phyloP scores from a whole-genome alignment of 2,329 filamentous ascomycete genomes.

The Fusarium torulosum region DNA sequence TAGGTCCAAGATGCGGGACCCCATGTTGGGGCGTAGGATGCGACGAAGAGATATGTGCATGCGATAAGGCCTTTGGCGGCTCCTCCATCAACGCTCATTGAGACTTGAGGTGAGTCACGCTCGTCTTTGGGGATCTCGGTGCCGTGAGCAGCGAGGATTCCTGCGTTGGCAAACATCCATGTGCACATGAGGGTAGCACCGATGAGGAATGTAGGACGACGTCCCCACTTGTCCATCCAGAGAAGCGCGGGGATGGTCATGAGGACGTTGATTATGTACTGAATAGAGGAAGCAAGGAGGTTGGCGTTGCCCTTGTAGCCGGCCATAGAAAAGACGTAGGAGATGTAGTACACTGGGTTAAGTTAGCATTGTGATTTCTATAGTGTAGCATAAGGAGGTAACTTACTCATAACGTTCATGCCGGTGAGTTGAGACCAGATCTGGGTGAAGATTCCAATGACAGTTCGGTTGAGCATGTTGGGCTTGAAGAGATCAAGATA shows the following conservation, averaged over 20 bases:
- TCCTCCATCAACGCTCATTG: slow-evolving; percentile 59
- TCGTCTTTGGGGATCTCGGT: slow-evolving; percentile 58
- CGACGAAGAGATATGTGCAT: slow-evolving; percentile 74
- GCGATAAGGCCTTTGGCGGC: slow-evolving; percentile 74
- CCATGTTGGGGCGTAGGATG: slow-evolving; percentile 60
- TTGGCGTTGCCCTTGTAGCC: slow-evolving; percentile 61
- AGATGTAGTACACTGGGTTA: slow-evolving; percentile 70
- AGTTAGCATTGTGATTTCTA: neutral
- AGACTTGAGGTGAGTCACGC: slow-evolving; percentile 60
- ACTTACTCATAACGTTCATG: slow-evolving; percentile 69
- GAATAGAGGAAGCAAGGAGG: slow-evolving; percentile 66
- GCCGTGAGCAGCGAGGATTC: slow-evolving; percentile 62
- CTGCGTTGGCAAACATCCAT: slow-evolving; percentile 69
- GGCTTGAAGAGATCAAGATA: slow-evolving; percentile 80
- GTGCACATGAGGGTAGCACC: slow-evolving; percentile 75
- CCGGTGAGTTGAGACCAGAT: slow-evolving; percentile 69
- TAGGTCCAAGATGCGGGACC: slow-evolving; percentile 67
- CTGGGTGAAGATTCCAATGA: slow-evolving; percentile 65
- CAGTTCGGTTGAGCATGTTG: slow-evolving; percentile 68
- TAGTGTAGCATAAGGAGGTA: neutral
- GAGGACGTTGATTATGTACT: slow-evolving; percentile 80
- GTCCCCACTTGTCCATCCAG: slow-evolving; percentile 81
- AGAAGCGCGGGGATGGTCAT: slow-evolving; percentile 83
- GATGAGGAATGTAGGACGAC: slow-evolving; percentile 75
- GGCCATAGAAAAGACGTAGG: slow-evolving; percentile 56